Evolutionary conservation across 2,329 filamentous ascomycete genomes (phyloP), one percentile per base, ranked within the genome.

Genomic region (Colletotrichum filicis): DNA sequence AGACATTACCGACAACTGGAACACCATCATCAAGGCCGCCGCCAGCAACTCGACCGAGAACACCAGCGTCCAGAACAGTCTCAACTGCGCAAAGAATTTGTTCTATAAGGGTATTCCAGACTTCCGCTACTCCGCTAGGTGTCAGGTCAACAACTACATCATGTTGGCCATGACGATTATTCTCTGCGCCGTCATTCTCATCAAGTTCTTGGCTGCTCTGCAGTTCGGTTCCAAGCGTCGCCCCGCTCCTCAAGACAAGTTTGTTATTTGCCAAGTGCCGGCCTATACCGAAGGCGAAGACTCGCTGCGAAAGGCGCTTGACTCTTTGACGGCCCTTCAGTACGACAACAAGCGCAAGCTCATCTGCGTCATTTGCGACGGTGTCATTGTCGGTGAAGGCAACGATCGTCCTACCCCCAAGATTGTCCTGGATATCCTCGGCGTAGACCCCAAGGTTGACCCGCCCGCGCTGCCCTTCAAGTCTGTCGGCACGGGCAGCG

Each of bases 311-410:
- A 97, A 98, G 80, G 96, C 95, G 65, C 88, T 99, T 2, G 97
- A 99, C 81, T 98, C 97, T 1, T 88, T 98, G 72, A 98, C 97
- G 19, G 95, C 95, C 14, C 89, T 99, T 19, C 93, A 97, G 77
- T 99, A 99, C 78, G 97, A 99, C 84, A 98, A 99, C 85, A 99
- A 99, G 87, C 90, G 97, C 75, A 99, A 99, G 85, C 90, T 99
- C 30, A 96, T 99, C 76, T 97, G 93, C 78, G 94, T 99, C 74
- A 94, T 99, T 77, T 99, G 97, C 80, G 97, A 99, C 79, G 97
- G 97, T 84, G 94, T 98, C 87, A 97, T 98, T 81, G 94, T 98
- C 57, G 97, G 97, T 86, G 92, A 93, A 77, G 97, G 97, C 77
- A 99, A 99, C 80, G 97, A 99, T 83, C 91, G 96, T 68, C 96